Base-by-base conservation (phyloP, 1,284 basidiomycete species). In the Hypsizygus ulmarius region DNA sequence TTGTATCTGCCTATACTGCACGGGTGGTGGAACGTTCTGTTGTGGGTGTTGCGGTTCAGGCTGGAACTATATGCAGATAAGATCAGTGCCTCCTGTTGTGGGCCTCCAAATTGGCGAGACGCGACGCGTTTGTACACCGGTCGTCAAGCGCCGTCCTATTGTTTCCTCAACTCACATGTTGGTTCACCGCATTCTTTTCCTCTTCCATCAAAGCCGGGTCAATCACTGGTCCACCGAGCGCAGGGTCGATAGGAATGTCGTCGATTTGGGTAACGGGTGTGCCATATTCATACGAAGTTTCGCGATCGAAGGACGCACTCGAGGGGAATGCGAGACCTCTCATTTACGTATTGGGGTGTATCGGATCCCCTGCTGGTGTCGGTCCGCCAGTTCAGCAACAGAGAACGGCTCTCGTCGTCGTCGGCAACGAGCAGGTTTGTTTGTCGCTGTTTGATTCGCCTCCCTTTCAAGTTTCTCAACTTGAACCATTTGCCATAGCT, bases 211-310 rank as follows among this genome's bases (percentile, higher is more conserved):
- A 64, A 45, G 70, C 70, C 19, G 81, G 77, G 70, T 81, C 81
- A 50, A 82, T 73, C 48, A 70, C 62, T 15, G 71, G 65, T 35
- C 62, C 73, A 47, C 70, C 71, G 54, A 85, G 76, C 43, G 77
- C 79, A 60, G 84, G 84, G 77, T 87, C 84, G 70, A 87, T 87
- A 57, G 81, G 83, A 65, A 87, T 83, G 64, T 80, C 75, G 72
- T 77, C 74, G 60, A 59, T 67, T 67, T 69, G 73, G 68, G 71
- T 75, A 62, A 71, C 68, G 51, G 79, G 77, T 12, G 79, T 79
- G 57, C 74, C 76, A 55, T 73, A 70, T 52, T 84, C 79, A 64
- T 77, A 73, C 16, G 78, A 75, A 37, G 68, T 61, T 64, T 81
- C 78, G 52, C 71, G 78, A 66, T 74, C 68, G 61, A 65, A 68